Evolutionary conservation across 768 basidiomycete genomes (phyloP).

Genomic region (Leccinellum rugosiceps): DNA sequence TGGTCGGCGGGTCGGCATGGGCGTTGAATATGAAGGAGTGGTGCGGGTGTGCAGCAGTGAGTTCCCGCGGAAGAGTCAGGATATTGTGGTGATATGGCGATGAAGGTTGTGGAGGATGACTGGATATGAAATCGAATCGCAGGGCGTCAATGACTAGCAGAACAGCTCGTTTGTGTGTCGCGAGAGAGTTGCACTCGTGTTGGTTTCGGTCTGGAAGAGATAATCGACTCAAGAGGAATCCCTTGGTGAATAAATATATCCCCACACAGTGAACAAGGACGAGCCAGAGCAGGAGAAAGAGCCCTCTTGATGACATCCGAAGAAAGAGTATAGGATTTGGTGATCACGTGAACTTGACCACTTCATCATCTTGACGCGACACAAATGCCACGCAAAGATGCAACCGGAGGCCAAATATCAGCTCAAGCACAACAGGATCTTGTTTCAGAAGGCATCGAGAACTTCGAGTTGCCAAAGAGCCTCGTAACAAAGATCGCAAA

Average conservation of each 20-base stretch:
- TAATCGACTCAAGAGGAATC: constrained; percentile 82
- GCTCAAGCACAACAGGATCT: constrained; percentile 80
- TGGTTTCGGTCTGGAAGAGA: constrained; percentile 30
- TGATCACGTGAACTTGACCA: background rate
- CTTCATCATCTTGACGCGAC: background rate
- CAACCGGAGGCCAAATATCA: constrained; percentile 48
- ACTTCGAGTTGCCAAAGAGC: constrained; percentile 83
- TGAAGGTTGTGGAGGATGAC: constrained; percentile 50
- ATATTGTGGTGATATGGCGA: constrained; percentile 80
- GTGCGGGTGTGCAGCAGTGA: constrained; percentile 59
- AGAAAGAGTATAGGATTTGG: too few species aligned
- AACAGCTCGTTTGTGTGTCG: constrained; percentile 78
- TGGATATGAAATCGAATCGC: constrained; percentile 89
- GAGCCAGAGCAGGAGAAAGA: constrained; percentile 51
- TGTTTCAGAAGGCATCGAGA: constrained; percentile 82
- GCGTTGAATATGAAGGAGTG: constrained; percentile 87
- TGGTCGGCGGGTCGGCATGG: constrained; percentile 91
- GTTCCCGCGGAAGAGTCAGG: constrained; percentile 71
- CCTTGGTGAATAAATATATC: constrained; percentile 86
- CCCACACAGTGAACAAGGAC: constrained; percentile 68
- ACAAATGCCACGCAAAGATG: constrained; percentile 72
- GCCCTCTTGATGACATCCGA: too few species aligned
- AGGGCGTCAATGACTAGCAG: constrained; percentile 89
- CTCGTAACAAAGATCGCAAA: constrained; percentile 84
- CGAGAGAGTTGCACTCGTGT: constrained; percentile 39